A percentile compares a stretch with the other conserved stretches of the same genome.
These are phyloP conservation scores for Tetracladium setigerum DNA, from an alignment of 495 filamentous ascomycete species.

Conservation along the genomic window DNA sequence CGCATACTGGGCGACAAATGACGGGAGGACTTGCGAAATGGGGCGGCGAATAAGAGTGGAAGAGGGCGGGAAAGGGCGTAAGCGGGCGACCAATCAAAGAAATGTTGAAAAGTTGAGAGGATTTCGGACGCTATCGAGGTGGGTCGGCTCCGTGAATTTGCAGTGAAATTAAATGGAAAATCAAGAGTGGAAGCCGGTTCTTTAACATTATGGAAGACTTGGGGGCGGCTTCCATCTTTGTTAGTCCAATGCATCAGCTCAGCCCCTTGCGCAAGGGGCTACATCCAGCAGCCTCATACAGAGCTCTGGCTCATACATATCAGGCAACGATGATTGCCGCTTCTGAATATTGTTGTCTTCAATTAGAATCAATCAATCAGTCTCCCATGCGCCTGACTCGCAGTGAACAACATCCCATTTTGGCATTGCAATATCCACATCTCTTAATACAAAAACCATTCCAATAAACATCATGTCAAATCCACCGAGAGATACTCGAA, in stretches of 20 bases:
- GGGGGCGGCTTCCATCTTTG: constrained; percentile 3
- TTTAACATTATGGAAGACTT: background rate
- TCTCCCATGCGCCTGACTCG: constrained; percentile 1
- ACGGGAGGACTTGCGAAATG: constrained; percentile 6
- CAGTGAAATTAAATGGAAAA: constrained; percentile 1
- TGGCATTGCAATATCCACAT: constrained; percentile 4
- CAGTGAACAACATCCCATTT: background rate
- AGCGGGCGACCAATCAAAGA: constrained; percentile 9
- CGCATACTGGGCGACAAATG: constrained; percentile 1
- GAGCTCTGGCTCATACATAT: background rate
- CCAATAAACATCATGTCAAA: constrained; percentile 12
- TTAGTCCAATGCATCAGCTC: constrained; percentile 9
- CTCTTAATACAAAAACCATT: constrained; percentile 5
- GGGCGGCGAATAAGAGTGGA: constrained; percentile 12
- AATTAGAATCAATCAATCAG: too few relatives aligned
- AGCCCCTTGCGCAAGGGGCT: constrained; percentile 7
- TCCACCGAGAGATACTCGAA: constrained; percentile 9
- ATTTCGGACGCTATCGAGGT: constrained; percentile 8
- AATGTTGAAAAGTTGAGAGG: constrained; percentile 4
- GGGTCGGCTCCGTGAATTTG: constrained; percentile 6
- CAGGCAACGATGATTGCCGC: constrained; percentile 1
- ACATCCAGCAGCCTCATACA: constrained; percentile 1
- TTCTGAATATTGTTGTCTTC: constrained; percentile 1
- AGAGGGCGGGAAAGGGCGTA: constrained; percentile 19
- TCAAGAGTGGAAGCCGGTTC: background rate